These are phyloP conservation scores for Kwoniella newhampshirensis DNA, from an alignment of 768 basidiomycete genomes.

Conservation along the genomic window DNA sequence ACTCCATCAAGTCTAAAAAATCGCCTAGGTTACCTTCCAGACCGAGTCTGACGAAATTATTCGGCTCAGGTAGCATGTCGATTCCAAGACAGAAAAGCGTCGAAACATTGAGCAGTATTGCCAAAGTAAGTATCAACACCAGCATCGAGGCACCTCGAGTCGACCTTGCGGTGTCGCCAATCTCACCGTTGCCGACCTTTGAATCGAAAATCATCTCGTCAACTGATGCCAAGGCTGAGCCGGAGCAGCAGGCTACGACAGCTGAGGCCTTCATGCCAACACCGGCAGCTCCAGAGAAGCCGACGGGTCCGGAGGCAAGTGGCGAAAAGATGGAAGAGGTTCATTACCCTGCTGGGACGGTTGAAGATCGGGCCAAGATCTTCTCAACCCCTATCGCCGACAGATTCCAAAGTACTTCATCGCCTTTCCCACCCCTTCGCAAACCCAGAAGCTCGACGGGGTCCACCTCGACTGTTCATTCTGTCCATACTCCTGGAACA, in stretches of 20 bases:
- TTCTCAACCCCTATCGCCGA: conserved; percentile 48
- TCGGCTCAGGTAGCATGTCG: conserved; percentile 14
- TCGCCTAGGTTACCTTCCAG: conserved; percentile 25
- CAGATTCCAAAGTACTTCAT: conserved; percentile 27
- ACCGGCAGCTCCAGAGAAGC: not conserved
- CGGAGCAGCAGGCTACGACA: not conserved
- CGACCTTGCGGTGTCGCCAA: conserved; percentile 25
- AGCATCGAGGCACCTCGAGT: conserved; percentile 37
- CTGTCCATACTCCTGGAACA: not conserved
- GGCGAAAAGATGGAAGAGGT: conserved; percentile 21
- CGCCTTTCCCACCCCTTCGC: conserved; percentile 18
- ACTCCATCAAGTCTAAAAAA: conserved; percentile 19
- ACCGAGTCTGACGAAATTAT: conserved; percentile 34
- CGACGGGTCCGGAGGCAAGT: not conserved
- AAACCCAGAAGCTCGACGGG: conserved; percentile 22
- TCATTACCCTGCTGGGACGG: conserved; percentile 28
- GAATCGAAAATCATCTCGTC: not conserved
- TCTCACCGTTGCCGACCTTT: conserved; percentile 28
- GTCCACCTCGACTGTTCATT: conserved; percentile 9
- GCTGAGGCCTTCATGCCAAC: conserved; percentile 1
- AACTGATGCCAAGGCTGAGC: not conserved
- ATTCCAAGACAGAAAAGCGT: conserved; percentile 5
- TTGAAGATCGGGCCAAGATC: conserved; percentile 26
- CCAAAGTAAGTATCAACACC: conserved; percentile 1
- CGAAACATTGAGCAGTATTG: conserved; percentile 20